Evolutionary conservation across 1,284 basidiomycete genomes (phyloP).

Genomic region (Prillingera fragicola): DNA sequence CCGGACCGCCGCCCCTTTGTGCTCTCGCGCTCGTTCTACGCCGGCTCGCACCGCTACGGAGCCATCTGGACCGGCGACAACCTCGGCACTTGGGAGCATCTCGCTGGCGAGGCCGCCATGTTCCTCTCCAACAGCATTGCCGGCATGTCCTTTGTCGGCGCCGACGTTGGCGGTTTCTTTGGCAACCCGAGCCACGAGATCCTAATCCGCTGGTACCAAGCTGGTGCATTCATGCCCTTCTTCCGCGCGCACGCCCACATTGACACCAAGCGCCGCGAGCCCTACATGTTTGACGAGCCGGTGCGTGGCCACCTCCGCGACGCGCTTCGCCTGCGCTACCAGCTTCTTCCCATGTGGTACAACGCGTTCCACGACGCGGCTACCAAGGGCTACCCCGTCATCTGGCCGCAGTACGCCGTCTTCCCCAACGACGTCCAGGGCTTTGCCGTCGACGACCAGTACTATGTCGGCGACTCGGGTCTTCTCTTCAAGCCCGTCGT

Average conservation of each 20-base stretch:
- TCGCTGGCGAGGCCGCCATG: constrained; percentile 91
- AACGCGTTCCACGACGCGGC: constrained; percentile 87
- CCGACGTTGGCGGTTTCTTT: constrained; percentile 98
- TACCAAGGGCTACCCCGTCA: constrained; percentile 68
- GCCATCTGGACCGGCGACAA: constrained; percentile 99
- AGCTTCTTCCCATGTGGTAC: constrained; percentile 90
- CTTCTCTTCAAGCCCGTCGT: constrained; percentile 90
- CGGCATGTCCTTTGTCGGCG: constrained; percentile 91
- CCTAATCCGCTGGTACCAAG: constrained; percentile 95
- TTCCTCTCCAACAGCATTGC: constrained; percentile 82
- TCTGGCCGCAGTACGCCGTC: constrained; percentile 88
- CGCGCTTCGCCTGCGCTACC: constrained; percentile 76
- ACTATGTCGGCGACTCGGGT: constrained; percentile 81
- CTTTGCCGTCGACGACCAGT: constrained; percentile 89
- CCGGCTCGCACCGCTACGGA: constrained; percentile 90
- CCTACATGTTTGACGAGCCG: constrained; percentile 85
- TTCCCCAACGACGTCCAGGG: constrained; percentile 83
- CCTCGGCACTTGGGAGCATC: constrained; percentile 91
- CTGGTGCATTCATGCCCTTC: constrained; percentile 92
- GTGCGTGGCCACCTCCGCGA: constrained; percentile 75
- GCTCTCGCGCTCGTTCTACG: constrained; percentile 88
- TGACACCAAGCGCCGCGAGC: constrained; percentile 95
- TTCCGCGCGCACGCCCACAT: constrained; percentile 98
- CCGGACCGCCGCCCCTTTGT: constrained; percentile 83
- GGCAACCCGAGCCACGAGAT: constrained; percentile 92